Conservation (phyloP, 75 land plant species). For the Pinus albicaulis region DNA sequence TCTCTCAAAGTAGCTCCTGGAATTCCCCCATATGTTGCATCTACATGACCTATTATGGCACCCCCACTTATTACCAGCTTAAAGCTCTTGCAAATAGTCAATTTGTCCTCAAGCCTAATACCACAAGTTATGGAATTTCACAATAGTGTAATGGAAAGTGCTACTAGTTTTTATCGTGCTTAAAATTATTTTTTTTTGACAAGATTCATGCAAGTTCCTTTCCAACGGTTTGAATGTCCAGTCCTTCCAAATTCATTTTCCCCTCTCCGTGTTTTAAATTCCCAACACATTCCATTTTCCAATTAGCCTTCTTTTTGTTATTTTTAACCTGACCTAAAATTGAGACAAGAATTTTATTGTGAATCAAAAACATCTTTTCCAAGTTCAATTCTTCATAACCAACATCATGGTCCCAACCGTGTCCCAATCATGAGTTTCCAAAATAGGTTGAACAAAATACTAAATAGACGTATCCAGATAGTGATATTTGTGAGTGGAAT, state of each 20-base stretch:
- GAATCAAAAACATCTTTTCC: slow-evolving; percentile 59
- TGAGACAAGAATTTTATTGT: slow-evolving; percentile 59
- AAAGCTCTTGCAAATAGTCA: slow-evolving; percentile 64
- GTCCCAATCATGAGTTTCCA: slow-evolving; percentile 94
- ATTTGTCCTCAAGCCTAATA: slow-evolving; percentile 77
- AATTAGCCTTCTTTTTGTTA: slow-evolving; percentile 79
- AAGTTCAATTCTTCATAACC: slow-evolving; percentile 94
- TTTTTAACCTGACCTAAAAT: slow-evolving; percentile 74
- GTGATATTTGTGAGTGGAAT: slow-evolving; percentile 74
- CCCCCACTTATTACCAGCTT: slow-evolving; percentile 79
- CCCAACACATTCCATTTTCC: slow-evolving; percentile 83
- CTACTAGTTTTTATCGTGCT: slow-evolving; percentile 67
- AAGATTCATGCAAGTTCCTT: slow-evolving; percentile 84
- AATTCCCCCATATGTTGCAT: slow-evolving; percentile 88
- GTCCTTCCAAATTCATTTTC: slow-evolving; percentile 60
- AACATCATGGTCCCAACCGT: slow-evolving; percentile 99
- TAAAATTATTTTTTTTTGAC: slow-evolving; percentile 71
- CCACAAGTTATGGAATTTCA: slow-evolving; percentile 83
- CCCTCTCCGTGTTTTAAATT: slow-evolving; percentile 84
- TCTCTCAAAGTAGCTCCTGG: slow-evolving; percentile 56
- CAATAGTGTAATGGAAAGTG: slow-evolving; percentile 59
- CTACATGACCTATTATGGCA: slow-evolving; percentile 65
- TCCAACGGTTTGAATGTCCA: slow-evolving; percentile 86
- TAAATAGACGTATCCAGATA: slow-evolving; percentile 58
- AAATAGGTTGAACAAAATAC: slow-evolving; percentile 75